Base-by-base conservation (phyloP, 2,329 filamentous ascomycete genomes). In the Aphanocladium album region DNA sequence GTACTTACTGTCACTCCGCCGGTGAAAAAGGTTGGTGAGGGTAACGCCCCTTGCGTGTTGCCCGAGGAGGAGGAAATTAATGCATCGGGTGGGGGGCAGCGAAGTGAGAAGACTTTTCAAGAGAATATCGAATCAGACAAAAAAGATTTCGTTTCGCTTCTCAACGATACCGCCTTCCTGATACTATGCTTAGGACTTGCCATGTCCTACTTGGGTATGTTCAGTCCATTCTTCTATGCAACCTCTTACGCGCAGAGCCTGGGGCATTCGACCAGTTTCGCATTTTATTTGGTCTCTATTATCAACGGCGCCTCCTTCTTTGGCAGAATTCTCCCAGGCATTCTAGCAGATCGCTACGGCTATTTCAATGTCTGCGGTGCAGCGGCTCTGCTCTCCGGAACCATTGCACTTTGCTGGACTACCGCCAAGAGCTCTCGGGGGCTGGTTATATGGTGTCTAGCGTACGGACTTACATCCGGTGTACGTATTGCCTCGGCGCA, bases 271-370 rank as follows among this genome's bases (percentile, higher is more conserved):
- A 69, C 78, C 0, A 73, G 77, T 1, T 87, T 93, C 64, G 83
- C 88, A 1, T 90, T 89, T 66, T 86, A 91, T 68, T 79, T 93
- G 54, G 76, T 95, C n/a, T 87, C 90, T 1, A 86, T 96, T 60
- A 79, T 96, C 67, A 96, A 95, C 70, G 89, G 84, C 0, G 89
- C 87, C 12, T 90, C 86, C 0, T 85, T 89, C 37, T 76, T 95
- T 14, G 92, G 92, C 0, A 85, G 92, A 19, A 87, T 86, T 69
- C 74, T 91, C 0, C 89, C 90, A 0, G 70, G 70, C 0, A 61
- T 75, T 0, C 51, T 77, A 1, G 73, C 74, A 0, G 69, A 72
- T 4, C 65, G 62, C 0, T 45, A 72, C 0, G 76, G 76, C 0
- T 64, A 72, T 0, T 67, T 79, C 45, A 78, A 77, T 60, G 21